Conservation (phyloP, 225 moss, liverwort and hornwort species). For the Straminergon stramineum region DNA sequence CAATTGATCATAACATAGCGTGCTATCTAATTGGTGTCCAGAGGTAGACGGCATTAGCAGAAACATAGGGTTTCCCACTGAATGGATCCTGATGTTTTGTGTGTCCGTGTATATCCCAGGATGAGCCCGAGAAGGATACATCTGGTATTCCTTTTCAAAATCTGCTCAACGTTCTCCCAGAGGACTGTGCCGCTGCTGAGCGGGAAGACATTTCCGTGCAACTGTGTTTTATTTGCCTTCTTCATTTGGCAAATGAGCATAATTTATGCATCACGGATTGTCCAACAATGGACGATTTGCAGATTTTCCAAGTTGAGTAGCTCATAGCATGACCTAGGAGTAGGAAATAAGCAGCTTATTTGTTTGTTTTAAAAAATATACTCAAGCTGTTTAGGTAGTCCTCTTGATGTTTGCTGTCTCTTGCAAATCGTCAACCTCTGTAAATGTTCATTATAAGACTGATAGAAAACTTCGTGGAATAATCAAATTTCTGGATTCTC, state of each 20-base stretch:
- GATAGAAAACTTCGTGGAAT: neutral
- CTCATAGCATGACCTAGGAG: neutral
- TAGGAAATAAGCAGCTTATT: neutral
- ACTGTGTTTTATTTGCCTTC: slow-evolving; percentile 87
- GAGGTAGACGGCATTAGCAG: neutral
- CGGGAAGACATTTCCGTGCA: slow-evolving; percentile 87
- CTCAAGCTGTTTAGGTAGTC: slow-evolving; percentile 13
- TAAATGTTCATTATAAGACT: slow-evolving; percentile 3
- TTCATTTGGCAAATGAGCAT: slow-evolving; percentile 94
- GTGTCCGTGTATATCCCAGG: neutral
- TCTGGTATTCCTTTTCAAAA: slow-evolving; percentile 66
- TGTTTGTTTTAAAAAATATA: neutral
- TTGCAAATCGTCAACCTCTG: neutral
- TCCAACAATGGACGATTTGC: slow-evolving; percentile 76
- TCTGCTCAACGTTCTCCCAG: slow-evolving; percentile 62
- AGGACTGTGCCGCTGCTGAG: slow-evolving; percentile 71
- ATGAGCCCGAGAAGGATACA: slow-evolving; percentile 20
- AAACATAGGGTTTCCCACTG: neutral
- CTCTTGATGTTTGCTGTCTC: neutral
- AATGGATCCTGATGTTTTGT: neutral
- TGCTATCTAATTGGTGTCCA: neutral
- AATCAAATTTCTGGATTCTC: neutral
- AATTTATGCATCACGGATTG: slow-evolving; percentile 60
- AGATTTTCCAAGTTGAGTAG: slow-evolving; percentile 46
- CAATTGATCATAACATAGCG: neutral